Base-by-base conservation (phyloP, 352 stramenopile species). In the Phytophthora agathidicida region DNA sequence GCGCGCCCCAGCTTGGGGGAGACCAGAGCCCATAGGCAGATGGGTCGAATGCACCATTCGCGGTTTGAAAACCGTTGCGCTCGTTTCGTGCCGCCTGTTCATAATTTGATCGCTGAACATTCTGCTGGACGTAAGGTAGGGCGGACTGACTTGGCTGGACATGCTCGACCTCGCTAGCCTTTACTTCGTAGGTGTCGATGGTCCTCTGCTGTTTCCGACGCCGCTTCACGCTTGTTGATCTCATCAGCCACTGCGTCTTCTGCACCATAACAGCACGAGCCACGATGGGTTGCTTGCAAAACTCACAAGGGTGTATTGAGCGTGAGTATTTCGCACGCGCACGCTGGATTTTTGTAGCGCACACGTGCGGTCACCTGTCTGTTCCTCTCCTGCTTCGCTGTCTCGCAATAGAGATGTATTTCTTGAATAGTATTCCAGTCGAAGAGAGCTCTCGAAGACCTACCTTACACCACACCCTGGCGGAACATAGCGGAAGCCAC, bases 401-500 rank as follows among this genome's bases (percentile, higher is more conserved):
- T 9, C 24, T 57, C 39, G 32, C 49, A 61, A 38, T 45, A 14
- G 5, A 53, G 7, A 44, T 19, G 33, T 43, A 56, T n/a, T 42
- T 17, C n/a, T 22, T 55, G 16, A 17, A n/a, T 42, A 49, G 27
- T 43, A 36, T 41, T 28, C 32, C 33, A 30, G 41, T 45, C n/a
- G 32, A 55, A 27, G 30, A 31, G 35, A 37, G 17, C 30, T 37
- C 23, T 13, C 10, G 33, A 43, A 5, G 26, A 44, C 35, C n/a
- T 27, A 19, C 26, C 32, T 85, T 97, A 99, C 43, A 99, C 96
- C 16, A 94, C 94, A 42, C 97, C 97, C 80, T 99, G 97, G 59
- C 83, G 77, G 68, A 98, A 93, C 96, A 99, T 99, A 61, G 93
- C 92, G 65, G 98, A 91, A 7, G 96, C 97, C 32, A 99, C 96